Base-by-base conservation (phyloP, 2,329 filamentous ascomycete species). In the Arachnomyces sp. region DNA sequence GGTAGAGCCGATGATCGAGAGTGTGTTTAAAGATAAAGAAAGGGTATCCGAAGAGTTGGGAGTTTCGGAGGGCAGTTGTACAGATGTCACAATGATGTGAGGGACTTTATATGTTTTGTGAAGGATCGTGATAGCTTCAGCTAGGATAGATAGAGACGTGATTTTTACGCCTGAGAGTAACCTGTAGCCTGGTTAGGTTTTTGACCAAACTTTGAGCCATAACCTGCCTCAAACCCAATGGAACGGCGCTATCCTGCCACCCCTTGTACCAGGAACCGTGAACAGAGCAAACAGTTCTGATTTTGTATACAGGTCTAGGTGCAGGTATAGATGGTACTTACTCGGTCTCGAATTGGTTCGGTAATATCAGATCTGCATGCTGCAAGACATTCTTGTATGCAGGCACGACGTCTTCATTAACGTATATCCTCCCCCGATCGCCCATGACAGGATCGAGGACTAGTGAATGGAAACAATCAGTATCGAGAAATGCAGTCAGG, bases 371-470 rank as follows among this genome's bases (percentile, higher is more conserved):
- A 62, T 98, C 92, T 2, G 92, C 90, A 53, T 90, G 74, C 28
- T 73, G 73, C 15, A 96, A 70, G 42, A 94, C 71, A 16, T 71
- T 71, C 64, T 87, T 90, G 63, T 96, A 98, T 11, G 84, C 88
- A 0, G 89, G 89, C 12, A 96, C 84, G 3, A 94, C 87, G 48
- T 94, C 87, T 52, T 90, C 81, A 4, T 82, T 84, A 6, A 98
- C 90, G 57, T 98, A 98, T 9, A 98, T 72, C 50, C 76, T 79
- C 36, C 88, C 92, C 55, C 95, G 88, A 59, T 98, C 92, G 20
- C 92, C 92, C 92, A 98, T 98, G 35, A 98, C 92, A 0, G 93
- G 92, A 60, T 98, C 92, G 17, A 98, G 74, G 2, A 94, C 86
- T 79, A 46, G 40, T 31, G 18, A 28, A 12, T 32, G 5, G 35